Evolutionary conservation across 2,329 filamentous ascomycete genomes (phyloP), one percentile per base, ranked within the genome.

Genomic region (Colletotrichum sojae): DNA sequence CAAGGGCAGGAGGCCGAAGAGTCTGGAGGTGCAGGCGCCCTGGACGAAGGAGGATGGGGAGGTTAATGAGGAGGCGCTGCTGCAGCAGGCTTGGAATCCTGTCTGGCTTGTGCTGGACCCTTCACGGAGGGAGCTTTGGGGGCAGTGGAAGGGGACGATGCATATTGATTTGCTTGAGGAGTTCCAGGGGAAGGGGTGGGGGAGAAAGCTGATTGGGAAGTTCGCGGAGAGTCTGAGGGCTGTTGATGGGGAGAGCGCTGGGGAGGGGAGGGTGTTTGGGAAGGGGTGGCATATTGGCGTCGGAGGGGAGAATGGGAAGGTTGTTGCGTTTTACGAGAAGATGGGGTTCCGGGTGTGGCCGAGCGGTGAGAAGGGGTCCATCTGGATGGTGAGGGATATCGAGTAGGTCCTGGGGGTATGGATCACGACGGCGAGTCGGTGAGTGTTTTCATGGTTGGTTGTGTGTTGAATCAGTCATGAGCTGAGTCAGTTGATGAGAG

Each of bases 291-390:
- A 82, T 69, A 78, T 86, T 39, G 83, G 83, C 3, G 77, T 86
- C 8, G 78, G 79, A 13, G 79, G 75, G 27, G 84, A 86, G 74
- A 86, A 86, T 73, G 76, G 71, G 6, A 81, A 82, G 76, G 85
- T 86, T 15, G 80, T 87, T 51, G 72, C 75, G 52, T 86, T 86
- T 72, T 86, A 86, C 71, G 80, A 85, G 75, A 81, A 75, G 75
- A 71, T 83, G 67, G 85, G 83, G 43, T 86, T 86, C 67, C 76
- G 77, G 65, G 73, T 83, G 9, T 74, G 78, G 70, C 75, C 77
- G 5, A 78, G 79, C 2, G 80, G 77, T 4, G 77, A 78, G 55
- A 76, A 73, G 69, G 80, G 77, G 25, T 77, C 77, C 51, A 79
- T 81, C 45, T 80, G 76, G 77, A 84, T 85, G 83, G 80, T 83